Base-by-base conservation (phyloP, 306 rosid genomes). In the Begonia loranthoides region DNA sequence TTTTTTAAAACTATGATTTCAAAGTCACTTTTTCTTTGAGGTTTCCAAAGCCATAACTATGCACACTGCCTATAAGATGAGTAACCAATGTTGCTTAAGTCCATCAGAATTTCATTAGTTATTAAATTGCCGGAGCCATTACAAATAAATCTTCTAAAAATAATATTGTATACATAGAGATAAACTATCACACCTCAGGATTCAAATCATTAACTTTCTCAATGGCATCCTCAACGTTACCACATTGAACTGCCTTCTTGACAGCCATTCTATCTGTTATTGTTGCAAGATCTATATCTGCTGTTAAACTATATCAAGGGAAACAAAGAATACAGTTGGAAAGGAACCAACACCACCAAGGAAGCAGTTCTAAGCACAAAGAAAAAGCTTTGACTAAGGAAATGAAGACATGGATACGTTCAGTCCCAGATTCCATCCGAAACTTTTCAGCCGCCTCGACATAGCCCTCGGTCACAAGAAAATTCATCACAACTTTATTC, bases 181-280 rank as follows among this genome's bases (percentile, higher is more conserved):
- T 43, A 6, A 51, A 47, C n/a, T 50, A 51, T 41, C 57, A 51
- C 22, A 86, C 95, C 94, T 90, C 95, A 0, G 99, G 95, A 69
- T 90, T 82, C 61, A 90, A 77, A 68, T 86, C 94, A 51, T 86
- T 90, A 38, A 90, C 92, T 78, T 82, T 90, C 74, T 90, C 99
- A 2, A 90, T 86, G 15, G 94, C 99, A 56, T 90, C 96, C 76
- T 90, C 99, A 48, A 83, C 88, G 59, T 90, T 83, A 22, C 99
- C 99, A 56, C 80, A 78, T 62, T 83, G 99, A 39, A 90, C 94
- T 5, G 95, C 99, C 71, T 76, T 90, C 79, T 86, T 90, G 47
- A 86, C 94, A 59, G 94, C 99, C 99, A 90, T 86, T 41, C 95
- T 80, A 61, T 90, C 99, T 0, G 87, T 83, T 46, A 90, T 90